Percentiles rank a stretch among this genome's conserved stretches.
Conservation (phyloP, 495 filamentous ascomycete genomes). For the Neurospora sublineolata region DNA sequence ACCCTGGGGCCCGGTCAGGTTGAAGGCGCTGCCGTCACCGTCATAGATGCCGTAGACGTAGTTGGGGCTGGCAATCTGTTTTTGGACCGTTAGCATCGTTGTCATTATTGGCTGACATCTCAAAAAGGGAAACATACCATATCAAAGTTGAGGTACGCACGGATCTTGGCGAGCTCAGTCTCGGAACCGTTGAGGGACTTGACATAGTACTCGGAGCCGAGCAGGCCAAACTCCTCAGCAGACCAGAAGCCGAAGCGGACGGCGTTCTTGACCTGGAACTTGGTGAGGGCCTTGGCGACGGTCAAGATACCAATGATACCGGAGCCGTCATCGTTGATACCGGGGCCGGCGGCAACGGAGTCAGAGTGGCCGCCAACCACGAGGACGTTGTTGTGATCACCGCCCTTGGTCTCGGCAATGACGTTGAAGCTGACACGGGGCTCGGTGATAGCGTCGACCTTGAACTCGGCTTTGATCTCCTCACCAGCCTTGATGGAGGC, state of each 20-base stretch:
- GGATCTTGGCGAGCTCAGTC: constrained; percentile 40
- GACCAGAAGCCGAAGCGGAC: constrained; percentile 63
- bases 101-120: neutral
- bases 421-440: constrained; percentile 50
- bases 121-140: constrained; percentile 31
- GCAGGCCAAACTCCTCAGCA: constrained; percentile 52
- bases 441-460: constrained; percentile 30
- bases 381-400: constrained; percentile 53
- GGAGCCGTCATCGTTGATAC: constrained; percentile 42
- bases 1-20: constrained; percentile 49
- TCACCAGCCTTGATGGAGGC: constrained; percentile 26
- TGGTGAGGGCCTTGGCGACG: constrained; percentile 47
- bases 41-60: constrained; percentile 59
- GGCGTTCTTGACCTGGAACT: constrained; percentile 50
- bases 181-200: constrained; percentile 25
- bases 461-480: constrained; percentile 8
- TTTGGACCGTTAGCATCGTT: neutral
- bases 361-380: constrained; percentile 57
- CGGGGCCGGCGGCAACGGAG: constrained; percentile 50
- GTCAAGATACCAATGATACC: constrained; percentile 54
- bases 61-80: constrained; percentile 54
- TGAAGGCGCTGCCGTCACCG: constrained; percentile 54
- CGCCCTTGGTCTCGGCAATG: constrained; percentile 53
- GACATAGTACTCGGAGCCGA: constrained; percentile 55
- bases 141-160: constrained; percentile 66